Evolutionary conservation across 257 asterid genomes (phyloP), one percentile per base, ranked within the genome.

Genomic region (Ajuga chamaepitys): DNA sequence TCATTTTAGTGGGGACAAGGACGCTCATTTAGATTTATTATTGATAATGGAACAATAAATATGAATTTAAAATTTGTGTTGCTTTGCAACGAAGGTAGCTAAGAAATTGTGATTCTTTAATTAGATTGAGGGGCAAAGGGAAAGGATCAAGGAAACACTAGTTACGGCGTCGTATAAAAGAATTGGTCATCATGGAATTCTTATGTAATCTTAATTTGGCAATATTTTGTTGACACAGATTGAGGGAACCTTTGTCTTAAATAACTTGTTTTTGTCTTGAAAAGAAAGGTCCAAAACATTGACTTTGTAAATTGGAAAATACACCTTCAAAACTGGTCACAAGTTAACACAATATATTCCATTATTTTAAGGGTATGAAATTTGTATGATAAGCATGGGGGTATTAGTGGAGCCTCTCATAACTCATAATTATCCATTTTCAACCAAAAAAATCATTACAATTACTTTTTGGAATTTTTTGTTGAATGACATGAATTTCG

Each of bases 1-100:
- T n/a, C 1, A 9, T 22, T 48, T 20, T 5, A 11, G 24, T n/a
- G n/a, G n/a, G n/a, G n/a, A n/a, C n/a, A 62, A 62, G 45, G 46
- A 45, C 13, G 22, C 40, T 25, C 30, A n/a, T 24, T 52, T 7
- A 21, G n/a, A 21, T 40, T 67, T 55, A 42, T 10, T 32, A n/a
- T n/a, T n/a, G n/a, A n/a, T n/a, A n/a, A n/a, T n/a, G n/a, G n/a
- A n/a, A n/a, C n/a, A n/a, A 22, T 26, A 5, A 5, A 61, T 35
- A 58, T 42, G 24, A 30, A 25, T 52, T 5, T 32, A 12, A 40
- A 9, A 41, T 2, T 60, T 50, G 22, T 38, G 35, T 76, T 67
- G 71, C 74, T 71, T 76, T 61, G 71, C 63, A 47, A 51, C 28
- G 21, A 76, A 76, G 77, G 47, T 62, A 20, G 68, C 53, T 30